phyloP scores from a whole-genome alignment of 306 rosid genomes.

The Quercus robur region DNA sequence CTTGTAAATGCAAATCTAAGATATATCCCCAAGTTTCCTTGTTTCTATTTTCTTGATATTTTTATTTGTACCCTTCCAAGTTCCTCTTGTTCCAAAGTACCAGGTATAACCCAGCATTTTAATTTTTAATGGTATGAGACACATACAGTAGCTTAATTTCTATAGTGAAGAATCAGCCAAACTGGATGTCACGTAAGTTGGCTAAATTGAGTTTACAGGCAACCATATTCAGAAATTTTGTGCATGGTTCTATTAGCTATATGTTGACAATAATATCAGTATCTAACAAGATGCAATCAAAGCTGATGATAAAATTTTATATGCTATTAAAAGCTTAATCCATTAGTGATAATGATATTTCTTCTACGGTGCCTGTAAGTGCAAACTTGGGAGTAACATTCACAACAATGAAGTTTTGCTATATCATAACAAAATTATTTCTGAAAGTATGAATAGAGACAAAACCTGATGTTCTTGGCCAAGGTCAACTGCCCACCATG shows the following conservation, averaged over 20 bases:
- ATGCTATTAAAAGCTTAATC: not conserved
- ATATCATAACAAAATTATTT: not conserved
- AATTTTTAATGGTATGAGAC: not conserved
- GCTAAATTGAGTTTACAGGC: not conserved
- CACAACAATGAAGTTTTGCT: not conserved
- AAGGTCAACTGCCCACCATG: constrained; percentile 96
- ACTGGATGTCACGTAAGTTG: not conserved
- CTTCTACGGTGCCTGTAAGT: not conserved
- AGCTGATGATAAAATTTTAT: not conserved
- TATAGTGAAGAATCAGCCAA: not conserved
- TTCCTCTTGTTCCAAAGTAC: not conserved
- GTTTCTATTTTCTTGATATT: not conserved
- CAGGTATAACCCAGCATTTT: not conserved
- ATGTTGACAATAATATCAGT: not conserved
- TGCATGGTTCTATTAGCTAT: not conserved
- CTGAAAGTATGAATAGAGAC: not conserved
- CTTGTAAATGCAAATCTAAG: not conserved
- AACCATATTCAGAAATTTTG: not conserved
- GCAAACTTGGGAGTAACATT: not conserved
- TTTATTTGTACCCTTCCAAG: not conserved
- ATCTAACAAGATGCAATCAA: not conserved
- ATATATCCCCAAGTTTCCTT: not conserved
- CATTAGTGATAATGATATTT: not conserved
- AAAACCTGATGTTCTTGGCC: constrained; percentile 82
- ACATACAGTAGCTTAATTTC: not conserved